A percentile compares a stretch with the other conserved stretches of the same genome.
Conservation (phyloP, 345 rosid genomes). For the Salix purpurea region DNA sequence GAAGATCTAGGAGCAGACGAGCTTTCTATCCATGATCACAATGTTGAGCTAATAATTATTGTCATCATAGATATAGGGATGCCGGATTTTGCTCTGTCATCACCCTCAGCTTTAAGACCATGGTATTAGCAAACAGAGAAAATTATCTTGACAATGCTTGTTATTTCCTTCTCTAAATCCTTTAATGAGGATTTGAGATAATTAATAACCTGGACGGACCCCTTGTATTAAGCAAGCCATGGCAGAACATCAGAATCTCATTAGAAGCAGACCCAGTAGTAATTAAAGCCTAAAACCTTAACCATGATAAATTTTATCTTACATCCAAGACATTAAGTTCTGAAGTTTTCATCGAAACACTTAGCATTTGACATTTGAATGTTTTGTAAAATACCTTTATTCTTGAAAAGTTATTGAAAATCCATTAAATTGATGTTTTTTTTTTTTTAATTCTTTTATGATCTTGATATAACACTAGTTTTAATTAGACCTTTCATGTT, state of each 20-base stretch:
- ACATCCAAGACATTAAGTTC: neutral
- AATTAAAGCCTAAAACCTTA: neutral
- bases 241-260: neutral
- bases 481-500: too few relatives aligned
- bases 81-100: neutral
- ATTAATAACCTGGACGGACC: neutral
- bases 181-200: neutral
- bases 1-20: neutral
- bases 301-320: neutral
- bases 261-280: neutral
- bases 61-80: neutral
- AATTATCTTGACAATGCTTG: neutral
- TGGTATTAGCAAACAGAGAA: neutral
- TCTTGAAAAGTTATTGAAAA: too few relatives aligned
- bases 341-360: neutral
- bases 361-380: too few relatives aligned
- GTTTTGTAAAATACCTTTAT: too few relatives aligned
- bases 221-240: neutral
- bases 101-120: neutral
- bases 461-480: too few relatives aligned
- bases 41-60: neutral
- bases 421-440: too few relatives aligned
- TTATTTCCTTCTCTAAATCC: neutral
- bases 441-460: too few relatives aligned
- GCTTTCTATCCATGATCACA: neutral